phyloP scores from a whole-genome alignment of 2,329 filamentous ascomycete genomes.

The Trichophyton verrucosum region DNA sequence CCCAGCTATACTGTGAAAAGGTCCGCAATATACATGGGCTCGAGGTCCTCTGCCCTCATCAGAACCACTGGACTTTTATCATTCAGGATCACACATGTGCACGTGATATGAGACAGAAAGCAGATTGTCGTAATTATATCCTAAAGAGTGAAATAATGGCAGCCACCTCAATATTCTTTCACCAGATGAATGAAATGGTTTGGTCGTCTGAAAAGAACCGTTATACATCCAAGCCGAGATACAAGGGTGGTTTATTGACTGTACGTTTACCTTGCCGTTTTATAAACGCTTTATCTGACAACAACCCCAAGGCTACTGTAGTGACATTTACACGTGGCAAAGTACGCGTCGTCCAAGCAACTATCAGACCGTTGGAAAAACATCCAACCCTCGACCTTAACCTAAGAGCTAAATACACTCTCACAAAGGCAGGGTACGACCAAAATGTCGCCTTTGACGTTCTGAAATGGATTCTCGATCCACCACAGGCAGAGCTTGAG shows the following conservation, averaged over 20 bases:
- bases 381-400: slow-evolving; percentile 7
- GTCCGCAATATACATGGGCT: not conserved
- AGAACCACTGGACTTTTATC: slow-evolving; percentile 9
- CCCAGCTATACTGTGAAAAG: not conserved
- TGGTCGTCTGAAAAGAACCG: slow-evolving; percentile 7
- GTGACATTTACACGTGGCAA: slow-evolving; percentile 9
- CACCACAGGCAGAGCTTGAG: not conserved
- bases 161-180: slow-evolving; percentile 10
- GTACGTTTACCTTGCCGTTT: slow-evolving; percentile 6
- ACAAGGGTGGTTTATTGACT: slow-evolving; percentile 9
- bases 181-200: slow-evolving; percentile 12
- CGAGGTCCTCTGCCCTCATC: not conserved
- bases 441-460: slow-evolving; percentile 7
- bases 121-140: slow-evolving; percentile 7
- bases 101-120: not conserved
- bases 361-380: slow-evolving; percentile 9
- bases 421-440: slow-evolving; percentile 8
- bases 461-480: slow-evolving; percentile 13
- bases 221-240: slow-evolving; percentile 8
- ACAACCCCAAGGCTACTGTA: slow-evolving; percentile 8
- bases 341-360: slow-evolving; percentile 9
- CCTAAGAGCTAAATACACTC: slow-evolving; percentile 10
- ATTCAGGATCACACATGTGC: slow-evolving; percentile 5
- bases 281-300: not conserved
- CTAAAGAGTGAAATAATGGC: slow-evolving; percentile 11